Percentiles rank a stretch among this genome's conserved stretches.
These are phyloP conservation scores for Cephaloascus albidus DNA, from an alignment of 805 yeast species.

Conservation along the genomic window DNA sequence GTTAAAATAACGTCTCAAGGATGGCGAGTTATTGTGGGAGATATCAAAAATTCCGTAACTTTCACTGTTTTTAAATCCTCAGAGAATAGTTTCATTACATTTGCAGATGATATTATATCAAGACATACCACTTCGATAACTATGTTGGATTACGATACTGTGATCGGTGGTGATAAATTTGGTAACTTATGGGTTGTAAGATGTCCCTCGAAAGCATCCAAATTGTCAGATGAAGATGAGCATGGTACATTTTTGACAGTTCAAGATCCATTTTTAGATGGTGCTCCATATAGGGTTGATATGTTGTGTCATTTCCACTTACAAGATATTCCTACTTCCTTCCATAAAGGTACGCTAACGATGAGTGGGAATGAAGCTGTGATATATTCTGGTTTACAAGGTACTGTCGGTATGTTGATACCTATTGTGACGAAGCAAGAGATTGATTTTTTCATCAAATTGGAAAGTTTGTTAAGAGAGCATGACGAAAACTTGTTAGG, in stretches of 20 bases:
- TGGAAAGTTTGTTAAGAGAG: conserved; percentile 39
- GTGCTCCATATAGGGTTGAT: conserved; percentile 42
- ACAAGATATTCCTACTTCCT: conserved; percentile 62
- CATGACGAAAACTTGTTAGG: conserved; percentile 37
- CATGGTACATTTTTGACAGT: conserved; percentile 27
- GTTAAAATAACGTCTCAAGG: conserved; percentile 48
- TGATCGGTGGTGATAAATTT: conserved; percentile 79
- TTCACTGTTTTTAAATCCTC: conserved; percentile 41
- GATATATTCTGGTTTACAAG: conserved; percentile 70
- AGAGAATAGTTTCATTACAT: conserved; percentile 42
- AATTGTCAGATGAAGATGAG: conserved; percentile 40
- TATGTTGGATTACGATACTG: conserved; percentile 65
- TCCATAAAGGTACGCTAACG: conserved; percentile 44
- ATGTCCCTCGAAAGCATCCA: conserved; percentile 39
- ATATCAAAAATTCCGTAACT: conserved; percentile 56
- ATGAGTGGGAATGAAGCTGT: conserved; percentile 60
- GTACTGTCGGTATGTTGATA: conserved; percentile 64
- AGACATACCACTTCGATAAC: conserved; percentile 56
- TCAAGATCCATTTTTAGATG: conserved; percentile 29
- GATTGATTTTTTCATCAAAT: conserved; percentile 41
- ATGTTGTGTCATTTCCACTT: conserved; percentile 49
- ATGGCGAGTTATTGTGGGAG: conserved; percentile 59
- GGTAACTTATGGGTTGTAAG: conserved; percentile 72
- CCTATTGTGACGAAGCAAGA: conserved; percentile 63
- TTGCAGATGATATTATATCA: conserved; percentile 62